phyloP scores from a whole-genome alignment of 176 grass and related monocot genomes.

The Dendrocalamus sinicus region DNA sequence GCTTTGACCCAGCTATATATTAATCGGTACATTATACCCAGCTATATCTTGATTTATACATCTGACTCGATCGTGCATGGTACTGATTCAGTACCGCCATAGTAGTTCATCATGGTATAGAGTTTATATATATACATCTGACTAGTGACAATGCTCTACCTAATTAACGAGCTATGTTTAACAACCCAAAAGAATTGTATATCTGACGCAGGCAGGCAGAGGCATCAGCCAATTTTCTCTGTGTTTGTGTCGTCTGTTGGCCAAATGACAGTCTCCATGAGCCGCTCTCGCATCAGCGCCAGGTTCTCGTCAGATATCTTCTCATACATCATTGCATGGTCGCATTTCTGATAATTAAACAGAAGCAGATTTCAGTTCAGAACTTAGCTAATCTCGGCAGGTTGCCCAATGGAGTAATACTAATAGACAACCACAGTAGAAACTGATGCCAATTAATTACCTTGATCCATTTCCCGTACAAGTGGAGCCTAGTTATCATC shows the following conservation, averaged over 20 bases:
- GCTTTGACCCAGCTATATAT: not conserved
- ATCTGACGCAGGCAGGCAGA: not conserved
- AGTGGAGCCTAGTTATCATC: conserved; percentile 86
- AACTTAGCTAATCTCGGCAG: not conserved
- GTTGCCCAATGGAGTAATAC: not conserved
- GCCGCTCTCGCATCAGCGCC: conserved; percentile 62
- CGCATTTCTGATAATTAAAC: conserved; percentile 37
- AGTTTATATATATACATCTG: conserved; percentile 38
- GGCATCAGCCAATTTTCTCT: conserved; percentile 59
- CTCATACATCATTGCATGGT: conserved; percentile 55
- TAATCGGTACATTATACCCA: not conserved
- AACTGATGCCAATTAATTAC: conserved; percentile 38
- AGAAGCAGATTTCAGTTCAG: not conserved
- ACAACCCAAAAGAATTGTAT: not conserved
- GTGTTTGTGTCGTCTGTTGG: conserved; percentile 72
- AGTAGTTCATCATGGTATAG: not conserved
- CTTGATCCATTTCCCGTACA: conserved; percentile 92
- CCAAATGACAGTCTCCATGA: conserved; percentile 80
- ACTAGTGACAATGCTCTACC: conserved; percentile 10
- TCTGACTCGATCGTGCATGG: not conserved
- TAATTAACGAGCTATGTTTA: conserved; percentile 25
- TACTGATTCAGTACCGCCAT: not conserved
- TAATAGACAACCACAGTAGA: too few species aligned
- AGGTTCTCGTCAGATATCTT: conserved; percentile 64
- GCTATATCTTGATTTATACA: too few species aligned